Conservation (phyloP, 192 early-diverging fungal genomes). For the Dimargaris cristalligena region DNA sequence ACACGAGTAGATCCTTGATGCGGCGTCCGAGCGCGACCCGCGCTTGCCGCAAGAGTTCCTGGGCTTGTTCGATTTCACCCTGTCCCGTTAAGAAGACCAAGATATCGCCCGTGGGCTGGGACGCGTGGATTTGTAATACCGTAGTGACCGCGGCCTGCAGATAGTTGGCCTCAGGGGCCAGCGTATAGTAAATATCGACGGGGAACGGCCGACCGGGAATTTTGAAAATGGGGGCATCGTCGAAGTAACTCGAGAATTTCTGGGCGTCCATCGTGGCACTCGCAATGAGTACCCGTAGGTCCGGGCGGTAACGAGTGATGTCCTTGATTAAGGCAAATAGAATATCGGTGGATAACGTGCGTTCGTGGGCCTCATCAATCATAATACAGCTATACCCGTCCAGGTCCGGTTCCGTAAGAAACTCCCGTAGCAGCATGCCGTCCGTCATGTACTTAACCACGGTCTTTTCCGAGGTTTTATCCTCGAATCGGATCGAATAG, state of each 20-base stretch:
- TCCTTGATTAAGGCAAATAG: constrained; percentile 95
- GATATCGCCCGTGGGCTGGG: constrained; percentile 78
- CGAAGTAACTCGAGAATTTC: constrained; percentile 93
- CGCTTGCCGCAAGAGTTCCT: constrained; percentile 61
- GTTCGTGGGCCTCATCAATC: constrained; percentile 98
- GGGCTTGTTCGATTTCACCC: constrained; percentile 91
- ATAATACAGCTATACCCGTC: constrained; percentile 81
- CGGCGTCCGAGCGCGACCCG: constrained; percentile 66
- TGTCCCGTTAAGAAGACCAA: constrained; percentile 94
- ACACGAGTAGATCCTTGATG: constrained; percentile 79
- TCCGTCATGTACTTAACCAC: constrained; percentile 98
- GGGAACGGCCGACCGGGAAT: constrained; percentile 89
- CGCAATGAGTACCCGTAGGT: constrained; percentile 85
- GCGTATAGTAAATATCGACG: constrained; percentile 90
- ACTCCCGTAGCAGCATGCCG: constrained; percentile 93
- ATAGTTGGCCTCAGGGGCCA: constrained; percentile 94
- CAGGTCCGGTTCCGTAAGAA: constrained; percentile 90
- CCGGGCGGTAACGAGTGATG: constrained; percentile 81
- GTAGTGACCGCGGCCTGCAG: constrained; percentile 80
- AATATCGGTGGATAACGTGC: constrained; percentile 91
- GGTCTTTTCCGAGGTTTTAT: constrained; percentile 91
- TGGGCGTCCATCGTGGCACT: constrained; percentile 97
- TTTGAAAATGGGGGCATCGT: constrained; percentile 78
- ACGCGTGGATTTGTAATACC: constrained; percentile 86
- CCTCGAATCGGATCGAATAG: constrained; percentile 96